Base-by-base conservation (phyloP, 768 basidiomycete species). In the Tephrocybe sp. region DNA sequence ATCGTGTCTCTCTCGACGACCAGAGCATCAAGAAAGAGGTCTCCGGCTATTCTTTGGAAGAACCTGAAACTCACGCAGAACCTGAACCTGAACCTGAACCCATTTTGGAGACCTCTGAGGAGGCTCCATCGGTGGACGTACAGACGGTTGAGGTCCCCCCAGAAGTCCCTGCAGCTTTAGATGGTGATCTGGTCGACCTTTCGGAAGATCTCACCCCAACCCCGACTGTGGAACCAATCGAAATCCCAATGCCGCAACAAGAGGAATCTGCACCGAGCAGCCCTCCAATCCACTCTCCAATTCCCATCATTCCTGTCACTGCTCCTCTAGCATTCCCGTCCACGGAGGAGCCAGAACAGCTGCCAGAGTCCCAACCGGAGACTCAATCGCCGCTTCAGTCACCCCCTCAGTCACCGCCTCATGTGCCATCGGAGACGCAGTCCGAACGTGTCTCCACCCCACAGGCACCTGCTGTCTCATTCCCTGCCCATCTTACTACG, bases 391-490 rank as follows among this genome's bases (percentile, higher is more conserved):
- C 28, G 28, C 28, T 12, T 12, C 28, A 30, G 28, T 30, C 28
- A 12, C 28, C 12, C 6, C 28, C 28, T n/a, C 9, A 37, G n/a
- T 21, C 6, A 37, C 36, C 4, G 34, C 44, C 15, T 27, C 27
- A 31, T 44, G 18, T n/a, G 9, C 50, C 18, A 27, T 51, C 31
- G 12, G 44, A 53, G 37, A 31, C 46, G 46, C 52, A 60, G 30
- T 62, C 67, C 45, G 57, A 52, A 52, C 62, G 42, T 31, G 41
- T 51, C 24, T 37, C 56, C 31, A 52, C 55, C 15, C 51, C 58
- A 27, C 56, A 56, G 44, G 44, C 47, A 6, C 75, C 75, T 19
- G 81, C 70, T 30, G 84, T 92, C 19, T 88, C 89, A 2, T 92
- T 92, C 64, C 84, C 81, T 51, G 69, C 76, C 13, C 74, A 71